Evolutionary conservation across 768 basidiomycete species (phyloP).

Genomic region (Tylopilus subfusipes): DNA sequence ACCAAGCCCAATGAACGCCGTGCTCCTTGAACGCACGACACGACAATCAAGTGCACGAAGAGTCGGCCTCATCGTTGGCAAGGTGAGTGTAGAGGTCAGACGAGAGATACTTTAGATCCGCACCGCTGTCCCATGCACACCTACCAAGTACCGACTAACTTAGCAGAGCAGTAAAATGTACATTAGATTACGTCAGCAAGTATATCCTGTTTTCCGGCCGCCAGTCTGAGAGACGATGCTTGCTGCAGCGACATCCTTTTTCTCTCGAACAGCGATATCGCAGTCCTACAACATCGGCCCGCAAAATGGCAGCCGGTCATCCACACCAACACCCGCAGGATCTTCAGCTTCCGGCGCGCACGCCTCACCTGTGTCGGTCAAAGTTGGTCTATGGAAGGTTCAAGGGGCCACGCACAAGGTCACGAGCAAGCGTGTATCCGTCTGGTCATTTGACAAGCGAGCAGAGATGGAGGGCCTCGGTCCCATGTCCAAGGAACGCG

Average conservation of each 20-base stretch:
- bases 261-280: conserved; percentile 74
- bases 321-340: conserved; percentile 34
- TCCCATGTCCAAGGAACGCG: conserved; percentile 62
- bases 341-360: conserved; percentile 35
- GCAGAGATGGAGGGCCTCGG: conserved; percentile 71
- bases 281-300: conserved; percentile 71
- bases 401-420: conserved; percentile 84
- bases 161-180: background rate
- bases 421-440: conserved; percentile 84
- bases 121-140: background rate
- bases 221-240: conserved; percentile 46
- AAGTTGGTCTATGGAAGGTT: conserved; percentile 86
- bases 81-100: background rate
- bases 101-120: background rate
- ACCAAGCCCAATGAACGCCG: conserved; percentile 83
- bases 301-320: conserved; percentile 34
- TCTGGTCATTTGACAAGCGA: conserved; percentile 91
- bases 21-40: conserved; percentile 44
- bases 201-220: background rate
- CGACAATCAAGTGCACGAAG: conserved; percentile 36
- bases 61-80: conserved; percentile 48
- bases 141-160: too few species aligned
- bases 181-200: background rate
- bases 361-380: conserved; percentile 41
- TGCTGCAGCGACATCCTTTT: conserved; percentile 81